phyloP scores from a whole-genome alignment of 2,329 filamentous ascomycete species.

The Fonsecaea pugnacius region DNA sequence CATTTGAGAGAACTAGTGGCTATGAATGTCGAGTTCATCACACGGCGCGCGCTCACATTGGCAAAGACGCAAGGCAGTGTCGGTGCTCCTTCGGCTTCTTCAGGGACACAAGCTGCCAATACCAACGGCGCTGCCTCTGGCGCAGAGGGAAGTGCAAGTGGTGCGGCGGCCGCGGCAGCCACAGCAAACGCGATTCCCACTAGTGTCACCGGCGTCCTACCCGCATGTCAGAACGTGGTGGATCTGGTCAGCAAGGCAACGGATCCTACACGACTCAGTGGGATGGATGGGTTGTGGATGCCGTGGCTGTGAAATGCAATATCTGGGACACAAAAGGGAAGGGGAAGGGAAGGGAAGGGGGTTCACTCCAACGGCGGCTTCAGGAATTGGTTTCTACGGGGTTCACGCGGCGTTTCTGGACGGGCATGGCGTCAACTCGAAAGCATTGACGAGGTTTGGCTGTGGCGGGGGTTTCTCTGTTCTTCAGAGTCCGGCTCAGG shows the following conservation, averaged over 20 bases:
- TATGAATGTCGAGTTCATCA: slow-evolving; percentile 85
- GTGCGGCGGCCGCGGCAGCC: neutral
- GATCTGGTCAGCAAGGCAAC: slow-evolving; percentile 91
- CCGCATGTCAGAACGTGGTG: slow-evolving; percentile 95
- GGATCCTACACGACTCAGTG: slow-evolving; percentile 84
- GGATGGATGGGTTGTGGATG: slow-evolving; percentile 96
- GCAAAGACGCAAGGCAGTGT: slow-evolving; percentile 62
- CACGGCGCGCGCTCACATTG: slow-evolving; percentile 84
- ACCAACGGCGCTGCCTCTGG: slow-evolving; percentile 6
- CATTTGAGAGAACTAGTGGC: slow-evolving; percentile 80
- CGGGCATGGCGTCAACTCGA: neutral
- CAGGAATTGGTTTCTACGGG: neutral
- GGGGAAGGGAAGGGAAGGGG: neutral
- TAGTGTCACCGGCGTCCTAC: slow-evolving; percentile 65
- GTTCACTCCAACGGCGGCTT: neutral
- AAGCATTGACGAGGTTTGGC: neutral
- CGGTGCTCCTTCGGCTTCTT: slow-evolving; percentile 12
- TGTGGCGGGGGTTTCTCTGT: neutral
- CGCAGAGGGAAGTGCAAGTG: slow-evolving; percentile 13
- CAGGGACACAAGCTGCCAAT: neutral
- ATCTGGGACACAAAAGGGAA: neutral
- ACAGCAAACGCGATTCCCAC: neutral
- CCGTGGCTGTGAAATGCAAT: slow-evolving; percentile 71
- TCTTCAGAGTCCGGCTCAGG: too few relatives aligned
- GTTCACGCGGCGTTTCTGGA: neutral